These are phyloP conservation scores for Chytridium lagenaria DNA, from an alignment of 371 early-diverging fungal genomes.

Conservation along the genomic window DNA sequence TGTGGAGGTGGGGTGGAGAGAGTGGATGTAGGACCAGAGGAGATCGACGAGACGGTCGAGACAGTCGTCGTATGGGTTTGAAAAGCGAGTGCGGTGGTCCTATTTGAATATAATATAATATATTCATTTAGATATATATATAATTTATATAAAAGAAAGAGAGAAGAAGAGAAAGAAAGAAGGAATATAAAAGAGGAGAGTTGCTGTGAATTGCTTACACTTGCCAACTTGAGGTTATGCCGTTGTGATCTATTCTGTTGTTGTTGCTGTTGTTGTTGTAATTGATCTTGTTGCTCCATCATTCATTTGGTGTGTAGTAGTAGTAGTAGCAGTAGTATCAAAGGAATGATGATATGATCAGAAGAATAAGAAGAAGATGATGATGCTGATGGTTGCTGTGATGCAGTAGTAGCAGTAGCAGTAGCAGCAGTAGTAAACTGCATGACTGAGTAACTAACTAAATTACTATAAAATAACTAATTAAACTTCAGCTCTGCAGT, in stretches of 20 bases:
- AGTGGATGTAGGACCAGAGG: conserved; percentile 8
- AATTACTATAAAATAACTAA: too few species aligned
- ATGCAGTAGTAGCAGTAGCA: too few species aligned
- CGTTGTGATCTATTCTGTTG: conserved; percentile 1
- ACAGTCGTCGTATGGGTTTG: conserved; percentile 20
- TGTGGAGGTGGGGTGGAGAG: neutral
- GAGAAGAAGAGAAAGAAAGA: neutral
- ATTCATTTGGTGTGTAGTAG: too few species aligned
- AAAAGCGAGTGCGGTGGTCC: conserved; percentile 17
- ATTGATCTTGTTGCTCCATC: too few species aligned
- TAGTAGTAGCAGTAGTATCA: too few species aligned
- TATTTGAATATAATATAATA: neutral
- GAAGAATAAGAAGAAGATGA: too few species aligned
- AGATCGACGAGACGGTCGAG: conserved; percentile 13
- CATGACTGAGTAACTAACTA: too few species aligned
- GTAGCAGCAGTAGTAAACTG: too few species aligned
- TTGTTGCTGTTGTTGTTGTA: too few species aligned
- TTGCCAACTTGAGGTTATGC: conserved; percentile 13
- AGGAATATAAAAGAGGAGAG: neutral
- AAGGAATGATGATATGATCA: too few species aligned
- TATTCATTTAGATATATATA: neutral
- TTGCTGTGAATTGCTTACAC: neutral
- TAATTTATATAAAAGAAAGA: neutral
- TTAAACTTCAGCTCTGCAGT: too few species aligned
- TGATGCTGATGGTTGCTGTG: too few species aligned